These are phyloP conservation scores for Phytopythium helicoides DNA, from an alignment of 352 stramenopile species.

Conservation along the genomic window DNA sequence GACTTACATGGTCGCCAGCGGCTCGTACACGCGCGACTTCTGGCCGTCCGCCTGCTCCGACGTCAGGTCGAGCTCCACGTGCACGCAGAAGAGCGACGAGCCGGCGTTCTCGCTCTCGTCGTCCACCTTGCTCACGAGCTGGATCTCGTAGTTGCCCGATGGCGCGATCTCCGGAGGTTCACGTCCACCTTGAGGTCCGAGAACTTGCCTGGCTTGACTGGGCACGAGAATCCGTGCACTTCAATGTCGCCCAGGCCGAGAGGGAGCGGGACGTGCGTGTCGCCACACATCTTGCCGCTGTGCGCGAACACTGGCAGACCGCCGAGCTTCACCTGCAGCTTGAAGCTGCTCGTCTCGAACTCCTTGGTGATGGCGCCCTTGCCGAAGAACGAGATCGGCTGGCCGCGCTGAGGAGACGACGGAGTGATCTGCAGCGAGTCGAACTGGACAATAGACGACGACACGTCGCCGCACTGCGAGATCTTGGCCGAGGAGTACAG, in stretches of 20 bases:
- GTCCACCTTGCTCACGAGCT: conserved; percentile 51
- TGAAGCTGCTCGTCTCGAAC: conserved; percentile 63
- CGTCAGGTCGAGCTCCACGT: conserved; percentile 69
- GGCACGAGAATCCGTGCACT: conserved; percentile 77
- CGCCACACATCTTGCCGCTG: conserved; percentile 68
- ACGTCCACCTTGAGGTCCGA: conserved; percentile 75
- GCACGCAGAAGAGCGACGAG: conserved; percentile 68
- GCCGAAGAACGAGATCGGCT: conserved; percentile 69
- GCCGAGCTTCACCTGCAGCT: conserved; percentile 69
- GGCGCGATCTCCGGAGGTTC: conserved; percentile 79
- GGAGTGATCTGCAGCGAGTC: conserved; percentile 65
- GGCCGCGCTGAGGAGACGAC: conserved; percentile 63
- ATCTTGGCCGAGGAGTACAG: conserved; percentile 74
- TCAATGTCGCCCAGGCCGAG: conserved; percentile 85
- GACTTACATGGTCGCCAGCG: conserved; percentile 62
- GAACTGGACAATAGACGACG: conserved; percentile 62
- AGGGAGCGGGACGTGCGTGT: conserved; percentile 76
- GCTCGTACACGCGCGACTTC: conserved; percentile 71
- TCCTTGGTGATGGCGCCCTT: conserved; percentile 67
- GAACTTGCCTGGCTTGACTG: conserved; percentile 59
- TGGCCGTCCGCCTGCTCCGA: conserved; percentile 18
- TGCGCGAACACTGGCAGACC: conserved; percentile 73
- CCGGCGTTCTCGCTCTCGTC: conserved; percentile 31
- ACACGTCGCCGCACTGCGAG: conserved; percentile 72
- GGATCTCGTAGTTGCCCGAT: conserved; percentile 78